Base-by-base conservation (phyloP, 306 rosid species). In the Arachis hypogaea region DNA sequence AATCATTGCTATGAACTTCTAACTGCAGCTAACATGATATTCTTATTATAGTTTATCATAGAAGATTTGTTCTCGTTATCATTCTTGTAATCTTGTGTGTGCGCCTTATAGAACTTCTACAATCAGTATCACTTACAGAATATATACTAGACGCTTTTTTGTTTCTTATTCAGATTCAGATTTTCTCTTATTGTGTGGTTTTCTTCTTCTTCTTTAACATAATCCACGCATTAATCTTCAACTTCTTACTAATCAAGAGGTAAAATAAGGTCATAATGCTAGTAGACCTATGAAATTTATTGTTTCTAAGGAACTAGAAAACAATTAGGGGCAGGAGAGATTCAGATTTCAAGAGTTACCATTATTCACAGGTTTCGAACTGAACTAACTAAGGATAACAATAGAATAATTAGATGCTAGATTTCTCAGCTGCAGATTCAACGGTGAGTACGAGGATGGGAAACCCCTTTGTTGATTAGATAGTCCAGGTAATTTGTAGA, bases 11-110 rank as follows among this genome's bases (percentile, higher is more conserved):
- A 29, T 1, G 14, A 67, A 69, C 70, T 42, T 63, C 58, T 38
- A 14, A 42, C 62, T 58, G 51, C 14, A 62, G 71, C 45, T 74
- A 12, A 63, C 59, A 11, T 28, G 43, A 68, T 69, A 33, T 62
- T 41, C 3, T 69, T 16, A 66, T 14, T 1, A 3, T 33, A 38
- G 63, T 41, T 59, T 52, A 41, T 54, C 11, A 41, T 40, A 57
- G 42, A 71, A 65, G 40, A 64, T 46, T 58, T 68, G 54, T 29
- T 52, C n/a, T 55, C 11, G 7, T 71, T 56, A 54, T 69, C 64
- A 55, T 55, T 55, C 11, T 33, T 33, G 4, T 33, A 22, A 22
- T 22, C 28, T 22, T 22, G 28, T 33, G 3, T 2, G 38, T 33
- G 38, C 2, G 4, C 38, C 38, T 33, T 33, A 33, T 33, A 33